Evolutionary conservation across 176 grass and related monocot species (phyloP).

Genomic region (Aegilops sharonensis): DNA sequence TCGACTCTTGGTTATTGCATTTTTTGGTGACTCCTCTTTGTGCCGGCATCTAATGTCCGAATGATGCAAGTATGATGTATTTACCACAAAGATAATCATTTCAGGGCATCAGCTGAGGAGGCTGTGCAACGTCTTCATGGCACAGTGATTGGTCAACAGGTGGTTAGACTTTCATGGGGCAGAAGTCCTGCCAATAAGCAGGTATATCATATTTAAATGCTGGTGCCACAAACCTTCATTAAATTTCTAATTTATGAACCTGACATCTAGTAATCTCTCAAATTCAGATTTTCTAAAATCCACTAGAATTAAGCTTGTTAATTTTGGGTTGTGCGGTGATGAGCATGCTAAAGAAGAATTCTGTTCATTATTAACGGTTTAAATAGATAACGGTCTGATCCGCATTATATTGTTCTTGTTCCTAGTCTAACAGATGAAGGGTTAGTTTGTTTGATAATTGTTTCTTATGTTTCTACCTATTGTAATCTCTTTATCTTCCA

Average conservation of each 20-base stretch:
- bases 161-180: constrained; percentile 96
- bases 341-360: constrained; percentile 16
- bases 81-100: constrained; percentile 13
- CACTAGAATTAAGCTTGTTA: neutral
- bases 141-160: constrained; percentile 85
- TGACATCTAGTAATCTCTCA: neutral
- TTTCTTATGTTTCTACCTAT: constrained; percentile 8
- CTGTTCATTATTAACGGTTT: neutral
- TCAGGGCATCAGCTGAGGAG: constrained; percentile 91
- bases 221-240: neutral
- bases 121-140: constrained; percentile 96
- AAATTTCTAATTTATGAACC: constrained; percentile 8
- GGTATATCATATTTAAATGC: constrained; percentile 45
- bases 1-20: neutral
- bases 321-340: neutral
- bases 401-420: neutral
- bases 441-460: constrained; percentile 11
- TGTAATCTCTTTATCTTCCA: neutral
- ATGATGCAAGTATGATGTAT: neutral
- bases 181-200: constrained; percentile 82
- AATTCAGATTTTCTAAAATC: neutral
- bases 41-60: neutral
- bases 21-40: neutral
- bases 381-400: neutral
- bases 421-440: constrained; percentile 2